Conservation (phyloP, 305 asterid genomes). For the Ruellia speciosa region DNA sequence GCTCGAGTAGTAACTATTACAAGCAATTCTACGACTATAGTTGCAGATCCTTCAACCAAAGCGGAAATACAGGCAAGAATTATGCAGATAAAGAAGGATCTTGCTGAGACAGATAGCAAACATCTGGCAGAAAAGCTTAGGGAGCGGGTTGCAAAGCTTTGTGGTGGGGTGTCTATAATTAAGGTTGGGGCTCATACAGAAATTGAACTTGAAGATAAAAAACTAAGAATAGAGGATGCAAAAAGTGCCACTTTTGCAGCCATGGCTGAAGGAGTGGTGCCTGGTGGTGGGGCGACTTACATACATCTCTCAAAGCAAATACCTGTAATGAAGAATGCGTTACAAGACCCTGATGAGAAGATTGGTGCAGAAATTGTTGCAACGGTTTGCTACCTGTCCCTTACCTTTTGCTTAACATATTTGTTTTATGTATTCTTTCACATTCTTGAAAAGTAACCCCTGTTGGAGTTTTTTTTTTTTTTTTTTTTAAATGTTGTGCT, state of each 20-base stretch:
- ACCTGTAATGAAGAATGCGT: slow-evolving; percentile 41
- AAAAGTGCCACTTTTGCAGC: slow-evolving; percentile 89
- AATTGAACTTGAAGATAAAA: slow-evolving; percentile 79
- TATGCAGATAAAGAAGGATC: slow-evolving; percentile 83
- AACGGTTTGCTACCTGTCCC: slow-evolving; percentile 36
- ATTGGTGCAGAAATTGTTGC: slow-evolving; percentile 43
- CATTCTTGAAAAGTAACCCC: not conserved
- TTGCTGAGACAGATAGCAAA: slow-evolving; percentile 67
- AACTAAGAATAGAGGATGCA: slow-evolving; percentile 86
- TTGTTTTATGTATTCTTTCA: too few relatives aligned
- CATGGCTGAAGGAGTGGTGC: slow-evolving; percentile 87
- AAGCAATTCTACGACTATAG: slow-evolving; percentile 58
- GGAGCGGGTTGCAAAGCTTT: slow-evolving; percentile 77
- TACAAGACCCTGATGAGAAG: slow-evolving; percentile 61
- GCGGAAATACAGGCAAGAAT: slow-evolving; percentile 91
- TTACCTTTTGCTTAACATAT: not conserved
- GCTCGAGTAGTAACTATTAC: slow-evolving; percentile 68
- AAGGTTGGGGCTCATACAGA: slow-evolving; percentile 98
- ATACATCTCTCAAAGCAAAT: slow-evolving; percentile 73
- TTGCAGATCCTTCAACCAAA: slow-evolving; percentile 86
- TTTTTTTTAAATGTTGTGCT: too few relatives aligned
- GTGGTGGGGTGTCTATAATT: slow-evolving; percentile 76
- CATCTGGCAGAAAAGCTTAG: slow-evolving; percentile 62
- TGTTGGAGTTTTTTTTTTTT: too few relatives aligned
- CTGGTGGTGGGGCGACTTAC: slow-evolving; percentile 92